Conservation (phyloP, 345 rosid genomes). For the Fremontodendron californicum region DNA sequence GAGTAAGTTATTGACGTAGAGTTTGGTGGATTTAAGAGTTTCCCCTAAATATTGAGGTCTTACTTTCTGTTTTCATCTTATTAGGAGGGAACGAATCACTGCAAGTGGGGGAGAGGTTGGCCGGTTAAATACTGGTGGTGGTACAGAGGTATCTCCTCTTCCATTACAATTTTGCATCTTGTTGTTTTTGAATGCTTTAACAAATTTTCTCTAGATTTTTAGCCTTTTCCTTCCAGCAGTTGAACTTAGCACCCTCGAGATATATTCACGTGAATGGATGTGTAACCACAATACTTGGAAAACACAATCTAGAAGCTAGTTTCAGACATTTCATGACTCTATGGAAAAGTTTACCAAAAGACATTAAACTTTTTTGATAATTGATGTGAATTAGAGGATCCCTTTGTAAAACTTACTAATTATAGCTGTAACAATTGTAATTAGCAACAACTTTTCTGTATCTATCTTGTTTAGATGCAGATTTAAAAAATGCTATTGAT, state of each 20-base stretch:
- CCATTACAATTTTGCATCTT: slow-evolving; percentile 10
- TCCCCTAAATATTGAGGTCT: slow-evolving; percentile 17
- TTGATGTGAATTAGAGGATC: neutral
- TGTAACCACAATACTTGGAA: neutral
- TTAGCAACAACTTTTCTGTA: neutral
- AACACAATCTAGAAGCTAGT: slow-evolving; percentile 5
- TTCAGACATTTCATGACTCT: neutral
- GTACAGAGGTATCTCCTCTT: slow-evolving; percentile 74
- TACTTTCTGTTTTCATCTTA: slow-evolving; percentile 12
- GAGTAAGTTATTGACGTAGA: slow-evolving; percentile 55
- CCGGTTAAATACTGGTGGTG: slow-evolving; percentile 93
- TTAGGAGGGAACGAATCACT: slow-evolving; percentile 84
- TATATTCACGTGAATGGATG: neutral
- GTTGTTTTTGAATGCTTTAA: neutral
- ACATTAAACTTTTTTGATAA: neutral
- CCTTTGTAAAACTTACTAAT: neutral
- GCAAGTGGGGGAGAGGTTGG: slow-evolving; percentile 99
- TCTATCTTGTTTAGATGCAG: neutral
- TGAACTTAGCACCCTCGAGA: neutral
- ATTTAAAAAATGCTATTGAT: neutral
- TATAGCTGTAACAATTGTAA: neutral
- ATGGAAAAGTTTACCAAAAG: neutral
- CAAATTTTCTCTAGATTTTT: neutral
- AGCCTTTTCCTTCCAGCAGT: neutral
- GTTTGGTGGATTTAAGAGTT: slow-evolving; percentile 8